Base-by-base conservation (phyloP, 768 basidiomycete species). In the Mycena rosella region DNA sequence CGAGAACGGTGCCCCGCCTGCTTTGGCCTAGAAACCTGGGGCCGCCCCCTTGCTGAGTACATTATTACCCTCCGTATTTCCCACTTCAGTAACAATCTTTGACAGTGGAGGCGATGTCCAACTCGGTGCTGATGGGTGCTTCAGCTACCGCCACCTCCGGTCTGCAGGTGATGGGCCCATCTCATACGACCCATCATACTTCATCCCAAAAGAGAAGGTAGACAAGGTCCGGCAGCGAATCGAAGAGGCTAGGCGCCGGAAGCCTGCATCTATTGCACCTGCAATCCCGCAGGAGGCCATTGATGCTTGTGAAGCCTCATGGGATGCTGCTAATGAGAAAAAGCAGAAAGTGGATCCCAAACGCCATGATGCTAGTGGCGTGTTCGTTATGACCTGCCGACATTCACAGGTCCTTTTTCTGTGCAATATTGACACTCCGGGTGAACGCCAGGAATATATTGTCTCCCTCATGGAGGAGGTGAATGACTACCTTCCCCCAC, bases 391-490 rank as follows among this genome's bases (percentile, higher is more conserved):
- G 0, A 78, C 81, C 0, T 84, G 82, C 66, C 63, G 75, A 0
- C 82, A 84, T 42, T 76, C 81, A 42, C 77, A 80, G 17, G 76
- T 78, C 0, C 56, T 84, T 0, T 79, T 80, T 24, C 60, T 81
- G 4, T 76, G 77, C n/a, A 83, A 85, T 60, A 81, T 85, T 17
- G 77, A 80, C 60, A 74, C 79, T 1, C 74, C 80, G 15, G 79
- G 82, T 10, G 77, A 83, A 61, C 71, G 81, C 67, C 79, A 83
- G 51, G 77, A 82, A n/a, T 83, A 79, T 66, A 73, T 76, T 20
- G 69, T 84, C 3, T 72, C 80, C 0, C 72, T 83, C 1, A 66
- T 84, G 10, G 60, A 77, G 29, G 66, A 76, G 30, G 60, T 84
- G 22, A 17, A 42, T 42, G 40, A 15, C 8, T 36, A 36, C 34